Base-by-base conservation (phyloP, 179 eudicot genomes). In the Amaranthus tricolor region DNA sequence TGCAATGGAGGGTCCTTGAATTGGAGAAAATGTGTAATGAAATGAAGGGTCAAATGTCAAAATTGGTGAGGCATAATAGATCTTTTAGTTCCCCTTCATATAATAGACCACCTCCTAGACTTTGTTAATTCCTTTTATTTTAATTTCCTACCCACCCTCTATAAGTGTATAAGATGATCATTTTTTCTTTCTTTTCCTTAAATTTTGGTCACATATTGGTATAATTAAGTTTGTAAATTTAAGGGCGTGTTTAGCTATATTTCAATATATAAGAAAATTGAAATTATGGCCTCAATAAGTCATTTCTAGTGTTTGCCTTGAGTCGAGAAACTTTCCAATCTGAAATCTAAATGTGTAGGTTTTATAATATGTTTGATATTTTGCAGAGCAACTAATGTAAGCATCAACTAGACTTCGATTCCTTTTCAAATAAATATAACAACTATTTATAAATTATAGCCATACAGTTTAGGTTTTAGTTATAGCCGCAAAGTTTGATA, bases 11-110 rank as follows among this genome's bases (percentile, higher is more conserved):
- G 75, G 98, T 93, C 40, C 78, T 85, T 74, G 94, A 90, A 70
- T 75, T 93, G 86, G 96, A 93, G 82, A 93, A 89, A 17, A 66
- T 89, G 66, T 92, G 96, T 70, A 84, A 76, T 74, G 88, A 90
- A 59, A 90, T 92, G 97, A 89, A 88, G 76, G 88, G 89, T 65
- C 92, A 90, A 76, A 92, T 92, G 93, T 71, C 92, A 9, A 90
- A 81, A 79, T 75, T 92, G 85, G 89, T 79, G 58, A 87, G 74
- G 63, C 67, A 67, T 70, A 81, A 71, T n/a, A 76, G 74, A 51
- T 19, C 66, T 40, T 24, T 40, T 0, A 68, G 59, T 58, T 80
- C 83, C 17, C 83, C 85, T 16, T 51, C 58, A 54, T 63, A 74
- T 24, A 72, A 15, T 75, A 84, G 84, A 78, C 69, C 84, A 19